Evolutionary conservation across 192 early-diverging fungal genomes (phyloP).

Genomic region (Podila epicladia): DNA sequence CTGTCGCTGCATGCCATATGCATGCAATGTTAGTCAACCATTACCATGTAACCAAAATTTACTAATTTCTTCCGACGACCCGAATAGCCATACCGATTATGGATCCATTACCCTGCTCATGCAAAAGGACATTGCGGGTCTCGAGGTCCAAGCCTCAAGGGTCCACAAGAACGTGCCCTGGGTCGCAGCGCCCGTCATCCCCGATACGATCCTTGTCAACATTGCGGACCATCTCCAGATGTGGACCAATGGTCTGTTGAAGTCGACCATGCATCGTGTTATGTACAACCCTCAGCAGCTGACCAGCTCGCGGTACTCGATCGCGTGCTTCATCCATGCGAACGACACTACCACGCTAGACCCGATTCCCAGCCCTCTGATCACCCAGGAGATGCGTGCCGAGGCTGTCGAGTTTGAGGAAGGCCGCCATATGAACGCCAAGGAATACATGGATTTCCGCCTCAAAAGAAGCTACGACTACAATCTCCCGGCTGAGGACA

Average conservation of each 20-base stretch:
- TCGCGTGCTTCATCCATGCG: constrained; percentile 71
- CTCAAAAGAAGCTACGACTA: constrained; percentile 51
- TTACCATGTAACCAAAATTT: too few species aligned
- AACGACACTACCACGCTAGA: constrained; percentile 57
- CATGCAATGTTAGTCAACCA: neutral
- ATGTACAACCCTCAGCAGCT: constrained; percentile 61
- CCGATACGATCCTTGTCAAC: constrained; percentile 66
- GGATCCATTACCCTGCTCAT: constrained; percentile 74
- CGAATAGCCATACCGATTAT: constrained; percentile 71
- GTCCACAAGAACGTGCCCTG: constrained; percentile 52
- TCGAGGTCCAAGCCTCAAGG: constrained; percentile 60
- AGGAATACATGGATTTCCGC: constrained; percentile 57
- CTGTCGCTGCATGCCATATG: neutral
- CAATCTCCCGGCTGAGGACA: neutral
- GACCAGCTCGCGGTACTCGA: constrained; percentile 64
- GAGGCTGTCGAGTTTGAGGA: constrained; percentile 48
- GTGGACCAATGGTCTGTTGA: constrained; percentile 70
- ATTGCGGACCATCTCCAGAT: constrained; percentile 69
- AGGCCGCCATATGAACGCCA: constrained; percentile 57
- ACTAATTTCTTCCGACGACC: neutral
- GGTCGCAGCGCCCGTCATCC: constrained; percentile 69
- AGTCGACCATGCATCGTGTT: constrained; percentile 73
- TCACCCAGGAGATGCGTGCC: constrained; percentile 29
- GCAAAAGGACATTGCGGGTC: constrained; percentile 69
- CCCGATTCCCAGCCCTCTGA: constrained; percentile 54